These are phyloP conservation scores for Chalciporus sphaerocephalus DNA, from an alignment of 768 basidiomycete genomes.

Conservation along the genomic window DNA sequence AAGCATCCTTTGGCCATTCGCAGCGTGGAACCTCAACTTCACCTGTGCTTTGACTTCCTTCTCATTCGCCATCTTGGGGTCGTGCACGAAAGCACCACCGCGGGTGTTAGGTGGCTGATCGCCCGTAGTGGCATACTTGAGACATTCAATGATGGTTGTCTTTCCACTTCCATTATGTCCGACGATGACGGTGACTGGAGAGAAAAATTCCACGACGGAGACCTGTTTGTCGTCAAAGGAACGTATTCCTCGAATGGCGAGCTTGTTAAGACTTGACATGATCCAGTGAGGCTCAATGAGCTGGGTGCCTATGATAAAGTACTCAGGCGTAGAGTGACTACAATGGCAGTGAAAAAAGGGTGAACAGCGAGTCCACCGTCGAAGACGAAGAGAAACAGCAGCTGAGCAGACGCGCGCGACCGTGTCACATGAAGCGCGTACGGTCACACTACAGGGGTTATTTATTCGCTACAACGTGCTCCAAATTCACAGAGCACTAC, in stretches of 20 bases:
- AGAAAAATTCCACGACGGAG: conserved; percentile 93
- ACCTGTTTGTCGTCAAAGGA: conserved; percentile 96
- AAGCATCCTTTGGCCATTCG: conserved; percentile 86
- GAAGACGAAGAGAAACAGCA: background rate
- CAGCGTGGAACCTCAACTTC: conserved; percentile 86
- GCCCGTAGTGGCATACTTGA: conserved; percentile 98
- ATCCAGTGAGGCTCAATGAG: background rate
- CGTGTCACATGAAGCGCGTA: conserved; percentile 2
- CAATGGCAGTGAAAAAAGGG: background rate
- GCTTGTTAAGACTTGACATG: conserved; percentile 86
- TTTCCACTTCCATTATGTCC: conserved; percentile 99
- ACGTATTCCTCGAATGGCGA: conserved; percentile 90
- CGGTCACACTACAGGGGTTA: too few relatives aligned
- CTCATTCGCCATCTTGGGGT: conserved; percentile 99
- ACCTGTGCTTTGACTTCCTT: conserved; percentile 99
- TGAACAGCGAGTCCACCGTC: background rate
- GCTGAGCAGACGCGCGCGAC: conserved; percentile 3
- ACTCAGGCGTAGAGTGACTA: background rate
- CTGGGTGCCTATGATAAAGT: background rate
- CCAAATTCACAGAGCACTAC: too few relatives aligned
- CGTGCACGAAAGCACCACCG: conserved; percentile 97
- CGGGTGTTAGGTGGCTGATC: conserved; percentile 97
- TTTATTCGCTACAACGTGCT: too few relatives aligned
- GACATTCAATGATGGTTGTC: conserved; percentile 98
- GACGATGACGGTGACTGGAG: conserved; percentile 96